Evolutionary conservation across 306 rosid species (phyloP), one percentile per base, ranked within the genome.

Genomic region (Corylus americana): DNA sequence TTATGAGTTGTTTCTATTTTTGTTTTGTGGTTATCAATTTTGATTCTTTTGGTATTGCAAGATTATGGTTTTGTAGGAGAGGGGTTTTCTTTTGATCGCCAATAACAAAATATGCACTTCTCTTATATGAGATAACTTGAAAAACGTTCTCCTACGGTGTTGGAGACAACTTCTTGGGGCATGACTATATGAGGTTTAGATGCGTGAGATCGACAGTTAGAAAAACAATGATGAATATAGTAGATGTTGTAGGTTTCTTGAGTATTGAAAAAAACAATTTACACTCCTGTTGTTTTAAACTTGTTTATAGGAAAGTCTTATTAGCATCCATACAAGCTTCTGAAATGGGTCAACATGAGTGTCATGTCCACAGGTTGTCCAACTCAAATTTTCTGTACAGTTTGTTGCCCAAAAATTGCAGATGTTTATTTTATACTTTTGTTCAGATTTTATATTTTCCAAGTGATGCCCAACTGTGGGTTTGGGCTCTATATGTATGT

Each of bases 321-420:
- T 13, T 8, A 0, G 20, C 45, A 63, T 14, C 45, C n/a, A 31
- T 11, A 9, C 42, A 29, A 16, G 45, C 45, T 13, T 12, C 70
- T 63, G 42, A 31, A 63, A 63, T 63, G 70, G 70, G 70, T 63
- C 42, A 31, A 12, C 42, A 63, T 63, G 70, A 27, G 44, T 31
- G 20, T 31, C 70, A 29, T 63, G 20, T 31, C 18, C 9, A 7
- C 18, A 63, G 18, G 11, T 14, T 14, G 70, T 35, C 70, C 14
- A 27, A n/a, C 27, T 18, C 14, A 10, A 49, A 49, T 49, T 49
- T 6, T 4, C 53, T 49, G 53, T 42, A 39, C 6, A 39, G 44
- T 39, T 39, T 5, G 6, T 39, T 39, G 6, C 42, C 42, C 42
- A 39, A 39, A 39, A 39, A 39, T 39, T 5, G 42, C 42, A 8